Evolutionary conservation across 2,329 filamentous ascomycete species (phyloP).

Genomic region (Colletotrichum sp.): DNA sequence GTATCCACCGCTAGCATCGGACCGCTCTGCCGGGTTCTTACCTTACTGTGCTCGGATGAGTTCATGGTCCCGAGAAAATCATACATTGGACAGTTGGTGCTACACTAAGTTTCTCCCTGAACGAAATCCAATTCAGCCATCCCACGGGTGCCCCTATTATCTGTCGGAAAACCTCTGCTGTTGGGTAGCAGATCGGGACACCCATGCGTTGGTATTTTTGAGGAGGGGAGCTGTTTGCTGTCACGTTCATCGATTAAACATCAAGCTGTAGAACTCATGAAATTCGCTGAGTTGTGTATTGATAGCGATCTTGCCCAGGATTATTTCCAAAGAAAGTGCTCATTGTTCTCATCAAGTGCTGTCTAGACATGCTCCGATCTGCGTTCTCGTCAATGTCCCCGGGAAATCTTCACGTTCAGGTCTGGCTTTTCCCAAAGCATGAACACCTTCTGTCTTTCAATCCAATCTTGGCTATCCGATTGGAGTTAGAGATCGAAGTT

Average conservation of each 20-base stretch:
- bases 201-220: background rate
- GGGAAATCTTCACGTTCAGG: background rate
- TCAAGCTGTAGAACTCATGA: background rate
- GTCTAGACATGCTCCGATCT: background rate
- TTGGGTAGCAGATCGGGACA: background rate
- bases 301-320: rapidly evolving
- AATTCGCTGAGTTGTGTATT: background rate
- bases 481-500: background rate
- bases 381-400: background rate
- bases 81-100: background rate
- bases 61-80: background rate
- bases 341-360: background rate
- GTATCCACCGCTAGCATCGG: background rate
- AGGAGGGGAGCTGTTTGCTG: background rate
- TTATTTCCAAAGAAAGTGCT: background rate
- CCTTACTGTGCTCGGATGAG: background rate
- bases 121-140: rapidly evolving
- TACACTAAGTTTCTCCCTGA: background rate
- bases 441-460: background rate
- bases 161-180: background rate
- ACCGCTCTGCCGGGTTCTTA: background rate
- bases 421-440: background rate
- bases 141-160: background rate
- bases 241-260: background rate
- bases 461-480: background rate